These are phyloP conservation scores for Lyophyllum decastes DNA, from an alignment of 768 basidiomycete species.

Conservation along the genomic window DNA sequence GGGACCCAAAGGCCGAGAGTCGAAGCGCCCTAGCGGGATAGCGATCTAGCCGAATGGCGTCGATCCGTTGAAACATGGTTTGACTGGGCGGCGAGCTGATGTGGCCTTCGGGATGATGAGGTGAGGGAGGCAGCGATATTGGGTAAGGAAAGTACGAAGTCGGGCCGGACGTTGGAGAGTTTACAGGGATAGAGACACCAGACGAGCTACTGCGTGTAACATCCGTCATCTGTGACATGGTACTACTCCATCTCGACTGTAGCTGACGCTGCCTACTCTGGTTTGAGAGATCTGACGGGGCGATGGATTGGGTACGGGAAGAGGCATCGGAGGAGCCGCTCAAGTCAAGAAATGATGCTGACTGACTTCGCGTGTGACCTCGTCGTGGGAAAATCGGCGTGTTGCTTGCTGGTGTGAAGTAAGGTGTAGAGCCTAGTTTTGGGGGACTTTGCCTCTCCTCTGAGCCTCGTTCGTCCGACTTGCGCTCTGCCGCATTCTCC, in stretches of 20 bases:
- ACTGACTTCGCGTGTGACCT: slow-evolving; percentile 11
- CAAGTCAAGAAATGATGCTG: slow-evolving; percentile 41
- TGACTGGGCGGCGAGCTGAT: slow-evolving; percentile 10
- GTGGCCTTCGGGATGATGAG: slow-evolving; percentile 30
- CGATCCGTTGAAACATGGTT: slow-evolving; percentile 44
- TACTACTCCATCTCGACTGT: slow-evolving; percentile 44
- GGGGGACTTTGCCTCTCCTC: slow-evolving; percentile 20
- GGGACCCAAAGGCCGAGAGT: slow-evolving; percentile 41
- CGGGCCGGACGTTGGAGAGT: slow-evolving; percentile 18
- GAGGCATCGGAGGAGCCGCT: slow-evolving; percentile 32
- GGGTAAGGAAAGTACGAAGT: slow-evolving; percentile 44
- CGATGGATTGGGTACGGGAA: slow-evolving; percentile 17
- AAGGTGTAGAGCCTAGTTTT: slow-evolving; percentile 19
- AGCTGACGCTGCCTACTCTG: slow-evolving; percentile 7
- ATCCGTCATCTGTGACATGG: slow-evolving; percentile 6
- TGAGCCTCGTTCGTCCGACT: slow-evolving; percentile 6
- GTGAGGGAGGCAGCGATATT: slow-evolving; percentile 44
- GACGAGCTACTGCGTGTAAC: slow-evolving; percentile 13
- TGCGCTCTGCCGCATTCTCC: slow-evolving; percentile 12
- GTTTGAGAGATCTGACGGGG: slow-evolving; percentile 11
- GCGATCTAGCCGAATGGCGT: slow-evolving; percentile 39
- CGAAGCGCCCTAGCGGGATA: slow-evolving; percentile 35
- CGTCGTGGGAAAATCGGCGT: slow-evolving; percentile 12
- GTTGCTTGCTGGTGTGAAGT: slow-evolving; percentile 26
- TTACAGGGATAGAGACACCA: slow-evolving; percentile 8